phyloP scores from a whole-genome alignment of 352 stramenopile genomes.

The Phytophthora gonapodyides region DNA sequence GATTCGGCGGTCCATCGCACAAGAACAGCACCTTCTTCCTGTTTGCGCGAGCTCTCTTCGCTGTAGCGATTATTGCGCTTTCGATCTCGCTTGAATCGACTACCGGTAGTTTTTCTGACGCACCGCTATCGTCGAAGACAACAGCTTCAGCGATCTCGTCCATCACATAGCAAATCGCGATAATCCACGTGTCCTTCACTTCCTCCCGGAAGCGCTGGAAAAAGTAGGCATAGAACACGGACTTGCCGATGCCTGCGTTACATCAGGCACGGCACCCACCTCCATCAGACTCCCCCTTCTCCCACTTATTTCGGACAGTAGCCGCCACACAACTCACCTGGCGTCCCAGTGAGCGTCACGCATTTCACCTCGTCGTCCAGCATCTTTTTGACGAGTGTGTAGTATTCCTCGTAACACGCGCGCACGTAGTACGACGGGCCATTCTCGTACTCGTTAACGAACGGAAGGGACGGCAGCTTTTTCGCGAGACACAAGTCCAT shows the following conservation, averaged over 20 bases:
- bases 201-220: constrained; percentile 6
- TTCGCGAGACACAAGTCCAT: constrained; percentile 5
- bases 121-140: not conserved
- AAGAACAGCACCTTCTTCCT: not conserved
- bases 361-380: not conserved
- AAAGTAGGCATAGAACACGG: constrained; percentile 6
- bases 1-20: constrained; percentile 1
- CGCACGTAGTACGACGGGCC: constrained; percentile 6
- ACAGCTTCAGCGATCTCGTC: not conserved
- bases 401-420: constrained; percentile 8
- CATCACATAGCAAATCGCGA: not conserved
- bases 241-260: constrained; percentile 13
- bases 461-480: constrained; percentile 18
- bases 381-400: constrained; percentile 2
- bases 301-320: not conserved
- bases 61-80: not conserved
- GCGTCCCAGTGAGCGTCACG: constrained; percentile 5
- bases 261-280: not conserved
- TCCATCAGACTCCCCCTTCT: not conserved
- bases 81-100: not conserved
- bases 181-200: constrained; percentile 3
- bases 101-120: not conserved
- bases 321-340: not conserved
- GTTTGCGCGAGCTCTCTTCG: not conserved
- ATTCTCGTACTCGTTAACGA: constrained; percentile 8